Evolutionary conservation across 2,329 filamentous ascomycete genomes (phyloP).

Genomic region (Pleomassaria siparia): DNA sequence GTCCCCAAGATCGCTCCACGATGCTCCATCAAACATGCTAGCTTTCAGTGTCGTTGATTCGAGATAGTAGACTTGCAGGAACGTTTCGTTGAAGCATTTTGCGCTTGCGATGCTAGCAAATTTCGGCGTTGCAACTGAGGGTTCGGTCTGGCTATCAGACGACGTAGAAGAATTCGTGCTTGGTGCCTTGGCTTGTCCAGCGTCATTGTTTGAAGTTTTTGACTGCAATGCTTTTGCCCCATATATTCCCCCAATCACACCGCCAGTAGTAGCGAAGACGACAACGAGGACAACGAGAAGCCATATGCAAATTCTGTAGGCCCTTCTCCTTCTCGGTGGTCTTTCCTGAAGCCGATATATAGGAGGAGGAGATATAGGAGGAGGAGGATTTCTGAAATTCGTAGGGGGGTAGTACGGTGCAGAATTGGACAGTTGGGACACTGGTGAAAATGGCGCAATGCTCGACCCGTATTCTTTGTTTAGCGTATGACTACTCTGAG

Average conservation of each 20-base stretch:
- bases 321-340: background rate
- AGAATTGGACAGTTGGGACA: background rate
- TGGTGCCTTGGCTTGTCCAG: background rate
- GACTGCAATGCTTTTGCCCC: background rate
- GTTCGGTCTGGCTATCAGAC: background rate
- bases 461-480: no score
- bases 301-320: background rate
- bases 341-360: background rate
- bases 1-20: background rate
- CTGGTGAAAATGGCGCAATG: no score
- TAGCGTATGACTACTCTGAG: no score
- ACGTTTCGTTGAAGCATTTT: background rate
- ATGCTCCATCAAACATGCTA: background rate
- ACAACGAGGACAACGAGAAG: background rate
- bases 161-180: background rate
- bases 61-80: background rate
- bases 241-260: background rate
- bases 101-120: background rate
- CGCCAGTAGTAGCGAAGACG: background rate
- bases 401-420: background rate
- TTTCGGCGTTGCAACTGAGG: background rate
- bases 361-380: background rate
- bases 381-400: no score
- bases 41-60: background rate
- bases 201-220: background rate